Base-by-base conservation (phyloP, 2,329 filamentous ascomycete species). In the Fusarium foetens region DNA sequence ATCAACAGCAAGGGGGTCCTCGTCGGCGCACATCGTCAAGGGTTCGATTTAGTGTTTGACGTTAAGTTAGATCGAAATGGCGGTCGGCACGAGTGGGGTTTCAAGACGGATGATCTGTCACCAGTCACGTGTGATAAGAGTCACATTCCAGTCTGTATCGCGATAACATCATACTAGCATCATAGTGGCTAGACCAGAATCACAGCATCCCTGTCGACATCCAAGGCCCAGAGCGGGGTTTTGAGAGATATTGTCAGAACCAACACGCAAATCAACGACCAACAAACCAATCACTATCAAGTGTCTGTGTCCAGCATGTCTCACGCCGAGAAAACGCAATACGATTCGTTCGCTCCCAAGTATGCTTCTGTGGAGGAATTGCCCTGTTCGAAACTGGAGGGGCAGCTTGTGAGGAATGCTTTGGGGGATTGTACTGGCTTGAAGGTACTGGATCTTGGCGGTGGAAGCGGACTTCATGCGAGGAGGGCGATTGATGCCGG, bases 311-410 rank as follows among this genome's bases (percentile, higher is more conserved):
- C 31, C 23, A 58, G 14, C 42, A 58, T 58, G 55, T 58, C 42
- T n/a, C 42, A 58, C 21, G 42, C 21, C 9, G 42, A 38, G 21
- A 58, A 58, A 25, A 29, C 55, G 8, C 55, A 58, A 51, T 58
- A 58, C 42, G 33, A 58, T 39, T 58, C 33, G 25, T 58, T 58
- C 25, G 55, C 55, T 1, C 55, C 55, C 33, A 58, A 58, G 33
- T 58, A 58, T 58, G 55, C 55, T 8, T 58, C 55, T 51, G 43
- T 58, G 16, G 55, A 58, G 42, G 55, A 58, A 16, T n/a, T 58
- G 11, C 55, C 55, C 5, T 58, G 55, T 6, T 58, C 55, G 5
- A 58, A 58, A 31, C 25, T 58, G 0, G 55, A 58, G 21, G 55
- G 55, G 0, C 25, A 58, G 23, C 55, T 58, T 51, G 42, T 58